Base-by-base conservation (phyloP, 2,329 filamentous ascomycete genomes). In the Aaosphaeria arxii region DNA sequence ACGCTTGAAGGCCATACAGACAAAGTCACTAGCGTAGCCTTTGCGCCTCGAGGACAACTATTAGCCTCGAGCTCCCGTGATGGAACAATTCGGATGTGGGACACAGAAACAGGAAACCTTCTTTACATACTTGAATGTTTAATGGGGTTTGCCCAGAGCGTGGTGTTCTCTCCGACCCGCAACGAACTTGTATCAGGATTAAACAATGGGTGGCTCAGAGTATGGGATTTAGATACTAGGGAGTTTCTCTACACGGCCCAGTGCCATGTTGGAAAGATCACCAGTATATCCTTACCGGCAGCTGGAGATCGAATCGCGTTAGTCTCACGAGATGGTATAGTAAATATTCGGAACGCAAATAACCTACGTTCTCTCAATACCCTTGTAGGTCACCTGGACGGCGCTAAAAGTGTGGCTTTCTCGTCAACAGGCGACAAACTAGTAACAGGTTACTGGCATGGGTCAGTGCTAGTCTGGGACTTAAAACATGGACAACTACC, bases 181-280 rank as follows among this genome's bases (percentile, higher is more conserved):
- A 36, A 7, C 33, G 7, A 36, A 36, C 7, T 36, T 36, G 33
- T n/a, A n/a, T 36, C 33, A 36, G 33, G 33, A n/a, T 7, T n/a
- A 36, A 7, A 36, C n/a, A n/a, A 36, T n/a, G 7, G 7, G n/a
- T 51, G 45, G 3, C 48, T 60, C 38, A 53, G 43, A 50, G 39
- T 62, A 17, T 59, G 46, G 51, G 56, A 62, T 40, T 43, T 46
- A 1, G 40, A 17, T 42, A 85, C 81, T 1, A 49, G 35, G 30
- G 30, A 7, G 42, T 49, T 36, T 13, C 47, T 52, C 31, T 43
- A 49, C 38, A 52, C 43, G 30, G 52, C 62, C 40, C 45, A 59
- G 31, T 47, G 49, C 46, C 50, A 52, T 46, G 17, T 17, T 24
- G 7, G 7, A 7, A 7, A 7, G 39, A 17, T 40, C 7, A 9